Conservation (phyloP, 2,329 filamentous ascomycete genomes). For the Helminthosporium solani region DNA sequence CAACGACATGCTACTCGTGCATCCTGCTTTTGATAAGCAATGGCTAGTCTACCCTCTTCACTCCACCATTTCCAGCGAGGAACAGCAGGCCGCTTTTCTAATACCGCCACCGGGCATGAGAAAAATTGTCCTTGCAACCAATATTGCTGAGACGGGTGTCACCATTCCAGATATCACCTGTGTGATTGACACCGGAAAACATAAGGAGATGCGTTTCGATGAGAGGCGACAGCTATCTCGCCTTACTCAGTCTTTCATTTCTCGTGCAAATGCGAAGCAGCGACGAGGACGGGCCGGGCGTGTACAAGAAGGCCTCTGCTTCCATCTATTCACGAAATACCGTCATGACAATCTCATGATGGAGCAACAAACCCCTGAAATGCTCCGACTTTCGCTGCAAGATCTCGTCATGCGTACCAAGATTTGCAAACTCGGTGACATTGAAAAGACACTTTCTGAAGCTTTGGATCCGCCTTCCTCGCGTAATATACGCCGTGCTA, state of each 20-base stretch:
- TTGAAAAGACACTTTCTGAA: conserved; percentile 83
- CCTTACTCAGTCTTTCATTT: conserved; percentile 92
- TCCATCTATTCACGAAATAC: conserved; percentile 90
- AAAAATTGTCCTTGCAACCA: conserved; percentile 95
- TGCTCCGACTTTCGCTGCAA: conserved; percentile 89
- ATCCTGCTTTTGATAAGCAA: conserved; percentile 69
- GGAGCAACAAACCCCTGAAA: conserved; percentile 93
- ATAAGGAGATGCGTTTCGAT: conserved; percentile 96
- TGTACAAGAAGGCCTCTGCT: conserved; percentile 92
- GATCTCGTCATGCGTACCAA: conserved; percentile 95
- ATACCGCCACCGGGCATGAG: conserved; percentile 77
- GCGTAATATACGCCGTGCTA: conserved; percentile 89
- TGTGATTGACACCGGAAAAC: conserved; percentile 94
- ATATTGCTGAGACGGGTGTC: conserved; percentile 97
- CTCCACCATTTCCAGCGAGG: conserved; percentile 91
- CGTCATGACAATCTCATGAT: conserved; percentile 81
- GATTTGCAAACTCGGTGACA: conserved; percentile 92
- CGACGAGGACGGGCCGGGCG: conserved; percentile 89
- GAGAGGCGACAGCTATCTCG: conserved; percentile 88
- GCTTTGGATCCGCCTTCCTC: conserved; percentile 87
- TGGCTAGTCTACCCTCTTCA: conserved; percentile 92
- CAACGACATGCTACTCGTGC: conserved; percentile 79
- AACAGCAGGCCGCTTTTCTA: conserved; percentile 90
- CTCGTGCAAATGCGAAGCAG: conserved; percentile 92
- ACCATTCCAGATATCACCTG: conserved; percentile 98